Conservation (phyloP, 345 rosid genomes). For the Lagerstroemia speciosa region DNA sequence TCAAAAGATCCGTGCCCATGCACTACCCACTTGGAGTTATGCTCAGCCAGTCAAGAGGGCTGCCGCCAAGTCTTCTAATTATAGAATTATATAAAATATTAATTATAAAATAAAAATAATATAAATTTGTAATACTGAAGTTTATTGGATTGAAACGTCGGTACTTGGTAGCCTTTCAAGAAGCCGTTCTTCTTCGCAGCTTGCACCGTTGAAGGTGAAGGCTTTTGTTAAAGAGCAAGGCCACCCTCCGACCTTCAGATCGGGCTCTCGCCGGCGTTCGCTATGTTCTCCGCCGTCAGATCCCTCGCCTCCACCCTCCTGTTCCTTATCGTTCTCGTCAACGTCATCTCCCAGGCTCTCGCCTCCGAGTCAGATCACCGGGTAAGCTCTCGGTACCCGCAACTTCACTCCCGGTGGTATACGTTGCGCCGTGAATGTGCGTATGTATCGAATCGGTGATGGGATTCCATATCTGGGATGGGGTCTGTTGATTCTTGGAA, state of each 20-base stretch:
- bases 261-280: slow-evolving; percentile 36
- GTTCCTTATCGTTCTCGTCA: slow-evolving; percentile 16
- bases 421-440: neutral
- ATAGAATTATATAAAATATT: too few relatives aligned
- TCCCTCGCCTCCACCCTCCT: slow-evolving; percentile 20
- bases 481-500: neutral
- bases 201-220: neutral
- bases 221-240: neutral
- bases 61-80: too few relatives aligned
- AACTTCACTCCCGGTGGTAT: slow-evolving; percentile 22
- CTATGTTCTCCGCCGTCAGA: slow-evolving; percentile 47
- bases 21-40: too few relatives aligned
- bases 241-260: slow-evolving; percentile 24
- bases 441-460: neutral
- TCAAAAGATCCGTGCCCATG: too few relatives aligned
- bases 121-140: too few relatives aligned
- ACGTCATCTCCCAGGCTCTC: slow-evolving; percentile 31
- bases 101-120: too few relatives aligned
- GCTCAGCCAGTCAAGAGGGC: too few relatives aligned
- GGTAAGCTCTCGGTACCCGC: slow-evolving; percentile 28
- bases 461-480: neutral
- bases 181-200: neutral
- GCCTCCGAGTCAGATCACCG: slow-evolving; percentile 93
- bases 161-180: neutral
- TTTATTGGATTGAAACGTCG: too few relatives aligned